phyloP scores from a whole-genome alignment of 176 grass and related monocot species.

The Musa acuminata region DNA sequence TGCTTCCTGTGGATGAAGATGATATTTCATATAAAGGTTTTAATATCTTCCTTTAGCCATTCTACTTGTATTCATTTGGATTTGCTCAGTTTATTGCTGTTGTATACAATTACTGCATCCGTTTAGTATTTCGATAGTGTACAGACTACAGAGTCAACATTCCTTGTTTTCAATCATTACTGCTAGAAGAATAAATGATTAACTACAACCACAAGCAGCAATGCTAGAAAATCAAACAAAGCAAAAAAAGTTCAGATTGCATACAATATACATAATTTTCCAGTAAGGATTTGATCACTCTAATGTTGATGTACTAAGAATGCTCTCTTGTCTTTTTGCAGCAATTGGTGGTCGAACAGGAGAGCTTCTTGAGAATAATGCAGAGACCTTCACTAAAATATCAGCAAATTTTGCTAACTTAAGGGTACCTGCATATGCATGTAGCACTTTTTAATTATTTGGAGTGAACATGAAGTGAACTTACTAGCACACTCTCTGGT shows the following conservation, averaged over 20 bases:
- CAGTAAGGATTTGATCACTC: conserved; percentile 1
- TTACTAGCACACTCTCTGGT: not conserved
- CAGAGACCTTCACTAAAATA: conserved; percentile 44
- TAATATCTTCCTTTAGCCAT: not conserved
- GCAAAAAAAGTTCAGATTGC: not conserved
- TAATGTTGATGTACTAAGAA: conserved; percentile 4
- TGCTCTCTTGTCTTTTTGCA: conserved; percentile 22
- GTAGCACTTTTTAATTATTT: not conserved
- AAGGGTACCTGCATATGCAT: conserved; percentile 26
- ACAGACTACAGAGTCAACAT: not conserved
- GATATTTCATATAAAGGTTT: conserved; percentile 47
- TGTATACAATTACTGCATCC: not conserved
- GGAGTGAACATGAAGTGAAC: not conserved
- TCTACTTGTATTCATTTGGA: not conserved
- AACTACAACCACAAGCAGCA: not conserved
- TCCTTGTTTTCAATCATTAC: not conserved
- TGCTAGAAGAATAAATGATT: not conserved
- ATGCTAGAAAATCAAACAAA: too few relatives aligned
- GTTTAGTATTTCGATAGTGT: not conserved
- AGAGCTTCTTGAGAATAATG: conserved; percentile 52
- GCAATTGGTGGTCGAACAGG: conserved; percentile 58
- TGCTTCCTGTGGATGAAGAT: conserved; percentile 52
- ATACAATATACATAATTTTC: not conserved
- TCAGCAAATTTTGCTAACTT: conserved; percentile 49
- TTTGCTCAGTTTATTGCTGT: not conserved